Percentiles rank a stretch among this genome's conserved stretches.
Conservation (phyloP, 2,329 filamentous ascomycete species). For the Venturia pyrina region DNA sequence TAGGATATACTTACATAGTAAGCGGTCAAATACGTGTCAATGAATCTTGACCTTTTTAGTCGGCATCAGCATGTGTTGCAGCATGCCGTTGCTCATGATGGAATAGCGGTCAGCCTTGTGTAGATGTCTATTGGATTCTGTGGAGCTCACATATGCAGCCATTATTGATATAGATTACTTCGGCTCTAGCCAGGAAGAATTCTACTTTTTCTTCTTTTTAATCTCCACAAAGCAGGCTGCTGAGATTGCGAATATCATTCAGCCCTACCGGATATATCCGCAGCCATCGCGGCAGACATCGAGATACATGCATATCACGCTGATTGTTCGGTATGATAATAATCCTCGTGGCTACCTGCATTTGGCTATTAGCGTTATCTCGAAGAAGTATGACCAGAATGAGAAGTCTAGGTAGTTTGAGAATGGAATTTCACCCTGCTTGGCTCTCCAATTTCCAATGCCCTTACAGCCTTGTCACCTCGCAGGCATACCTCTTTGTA, state of each 20-base stretch:
- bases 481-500: not conserved
- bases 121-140: too few species aligned
- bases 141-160: too few species aligned
- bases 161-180: too few species aligned
- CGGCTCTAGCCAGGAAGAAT: too few species aligned
- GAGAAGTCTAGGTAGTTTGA: not conserved
- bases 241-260: not conserved
- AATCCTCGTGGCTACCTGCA: not conserved
- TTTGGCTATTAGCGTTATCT: not conserved
- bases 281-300: not conserved
- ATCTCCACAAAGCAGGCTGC: not conserved
- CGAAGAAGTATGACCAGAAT: not conserved
- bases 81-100: too few species aligned
- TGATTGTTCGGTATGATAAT: not conserved
- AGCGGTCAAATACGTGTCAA: too few species aligned
- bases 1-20: too few species aligned
- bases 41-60: too few species aligned
- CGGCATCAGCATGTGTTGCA: too few species aligned
- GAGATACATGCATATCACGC: not conserved
- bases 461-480: not conserved
- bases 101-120: too few species aligned
- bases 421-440: not conserved
- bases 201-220: not conserved
- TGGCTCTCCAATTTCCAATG: not conserved
- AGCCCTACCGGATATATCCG: constrained; percentile 1